A percentile compares a stretch with the other conserved stretches of the same genome.
Conservation (phyloP, 148 eudicot genomes). For the Cornus florida region DNA sequence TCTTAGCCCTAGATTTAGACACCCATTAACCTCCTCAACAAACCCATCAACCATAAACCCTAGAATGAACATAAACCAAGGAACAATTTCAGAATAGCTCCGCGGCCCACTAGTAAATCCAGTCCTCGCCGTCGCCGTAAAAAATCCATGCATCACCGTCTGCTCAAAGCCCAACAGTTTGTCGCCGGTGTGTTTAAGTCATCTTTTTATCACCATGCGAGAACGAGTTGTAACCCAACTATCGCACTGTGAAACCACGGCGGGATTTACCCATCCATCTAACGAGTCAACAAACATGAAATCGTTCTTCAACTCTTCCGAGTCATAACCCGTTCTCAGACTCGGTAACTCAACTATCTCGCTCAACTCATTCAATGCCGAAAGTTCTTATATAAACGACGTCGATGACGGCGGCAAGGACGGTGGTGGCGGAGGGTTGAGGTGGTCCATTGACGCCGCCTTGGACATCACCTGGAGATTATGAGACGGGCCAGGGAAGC, state of each 20-base stretch:
- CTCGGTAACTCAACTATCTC: conserved; percentile 35
- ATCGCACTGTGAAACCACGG: conserved; percentile 16
- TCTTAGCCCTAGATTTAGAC: no score
- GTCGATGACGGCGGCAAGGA: background rate
- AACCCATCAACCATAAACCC: no score
- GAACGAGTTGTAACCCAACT: no score
- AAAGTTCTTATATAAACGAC: background rate
- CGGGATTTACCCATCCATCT: conserved; percentile 23
- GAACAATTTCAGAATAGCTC: no score
- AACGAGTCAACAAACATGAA: conserved; percentile 23
- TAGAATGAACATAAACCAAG: no score
- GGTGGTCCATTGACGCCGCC: conserved; percentile 37
- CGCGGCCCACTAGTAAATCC: no score
- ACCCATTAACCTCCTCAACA: no score
- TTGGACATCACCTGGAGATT: conserved; percentile 39
- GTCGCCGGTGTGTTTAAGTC: no score
- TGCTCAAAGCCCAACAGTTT: no score
- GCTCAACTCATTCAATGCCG: conserved; percentile 14
- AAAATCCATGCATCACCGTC: no score
- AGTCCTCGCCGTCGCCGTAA: no score
- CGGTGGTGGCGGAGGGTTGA: background rate
- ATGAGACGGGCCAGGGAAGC: conserved; percentile 35
- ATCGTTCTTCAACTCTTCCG: conserved; percentile 28
- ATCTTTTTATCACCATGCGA: no score
- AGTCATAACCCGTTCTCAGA: conserved; percentile 25